Base-by-base conservation (phyloP, 352 stramenopile species). In the Phytophthora rubi region DNA sequence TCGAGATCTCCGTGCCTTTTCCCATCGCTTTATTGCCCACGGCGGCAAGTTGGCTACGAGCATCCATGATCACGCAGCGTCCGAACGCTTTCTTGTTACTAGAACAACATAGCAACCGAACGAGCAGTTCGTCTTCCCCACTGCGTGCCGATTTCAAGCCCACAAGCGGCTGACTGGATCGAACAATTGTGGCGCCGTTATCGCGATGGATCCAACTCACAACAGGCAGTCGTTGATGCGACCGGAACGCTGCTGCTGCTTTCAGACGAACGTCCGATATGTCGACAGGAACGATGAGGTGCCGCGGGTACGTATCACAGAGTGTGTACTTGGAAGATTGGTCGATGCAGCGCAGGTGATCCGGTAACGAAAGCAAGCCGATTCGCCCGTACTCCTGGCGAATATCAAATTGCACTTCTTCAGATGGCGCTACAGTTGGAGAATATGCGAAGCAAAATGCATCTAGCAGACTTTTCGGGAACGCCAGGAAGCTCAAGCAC, bases 1-100 rank as follows among this genome's bases (percentile, higher is more conserved):
- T 94, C 3, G 90, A 88, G 76, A 98, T 98, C 76, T 99, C 97
- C 4, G 97, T 98, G 39, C 97, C 97, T 81, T 98, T 98, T 64
- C 97, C 92, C 81, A 98, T 76, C 57, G 98, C 86, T 56, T 93
- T 97, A 58, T 96, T 93, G 6, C 88, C 89, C 9, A 97, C 90
- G 0, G 85, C 84, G 8, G 83, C 82, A 12, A 98, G 75, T 53
- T 98, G 89, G 28, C 85, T 82, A 0, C 89, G 84, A 15, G 89
- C 87, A 65, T 96, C 88, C 82, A 94, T 93, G 66, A 94, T 97
- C 60, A 93, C 62, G 67, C 93, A 93, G 1, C 82, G 81, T 28
- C 85, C 82, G 51, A 79, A 78, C 4, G 71, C 64, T 18, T 79
- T 65, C 30, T 75, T 71, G 53, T 78, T 91, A n/a, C 59, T 82